A percentile compares a stretch with the other conserved stretches of the same genome.
Evolutionary conservation across 1,139 yeast genomes (phyloP).

Genomic region (Scheffersomyces segobiensis): DNA sequence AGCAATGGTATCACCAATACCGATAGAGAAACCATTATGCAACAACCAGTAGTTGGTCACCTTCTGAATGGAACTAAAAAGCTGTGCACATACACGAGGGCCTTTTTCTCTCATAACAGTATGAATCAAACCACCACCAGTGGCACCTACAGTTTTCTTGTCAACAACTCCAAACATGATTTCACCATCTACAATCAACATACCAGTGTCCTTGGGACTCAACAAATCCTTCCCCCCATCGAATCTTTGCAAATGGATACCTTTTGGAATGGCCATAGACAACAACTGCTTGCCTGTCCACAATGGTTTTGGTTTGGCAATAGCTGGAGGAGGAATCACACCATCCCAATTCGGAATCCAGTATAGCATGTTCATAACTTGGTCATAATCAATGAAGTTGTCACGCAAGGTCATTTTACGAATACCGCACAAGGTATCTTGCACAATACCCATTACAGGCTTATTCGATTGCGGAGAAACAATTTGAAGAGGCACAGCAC

Average conservation of each 20-base stretch:
- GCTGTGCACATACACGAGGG: conserved; percentile 81
- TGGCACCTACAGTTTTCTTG: conserved; percentile 97
- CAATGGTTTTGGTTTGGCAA: conserved; percentile 89
- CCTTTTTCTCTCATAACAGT: conserved; percentile 98
- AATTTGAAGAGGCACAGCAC: conserved; percentile 97
- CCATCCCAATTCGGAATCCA: conserved; percentile 99
- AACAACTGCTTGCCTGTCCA: conserved; percentile 98
- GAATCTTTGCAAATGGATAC: conserved; percentile 89
- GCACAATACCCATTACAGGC: conserved; percentile 99
- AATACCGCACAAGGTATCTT: conserved; percentile 96
- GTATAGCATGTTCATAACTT: conserved; percentile 92
- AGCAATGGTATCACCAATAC: conserved; percentile 99
- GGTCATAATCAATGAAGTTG: conserved; percentile 83
- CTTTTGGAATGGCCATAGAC: conserved; percentile 92
- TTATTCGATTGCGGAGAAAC: conserved; percentile 98
- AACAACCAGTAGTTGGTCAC: conserved; percentile 95
- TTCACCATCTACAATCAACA: conserved; percentile 90
- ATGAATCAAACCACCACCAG: conserved; percentile 97
- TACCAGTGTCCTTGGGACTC: conserved; percentile 88
- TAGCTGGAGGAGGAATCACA: conserved; percentile 94
- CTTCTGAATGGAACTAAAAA: conserved; percentile 91
- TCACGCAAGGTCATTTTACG: conserved; percentile 95
- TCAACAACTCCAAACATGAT: conserved; percentile 97
- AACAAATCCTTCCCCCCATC: conserved; percentile 86
- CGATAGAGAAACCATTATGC: conserved; percentile 96